These are phyloP conservation scores for Pelargonium fulgidum DNA, from an alignment of 441 rosid genomes.

Conservation along the genomic window DNA sequence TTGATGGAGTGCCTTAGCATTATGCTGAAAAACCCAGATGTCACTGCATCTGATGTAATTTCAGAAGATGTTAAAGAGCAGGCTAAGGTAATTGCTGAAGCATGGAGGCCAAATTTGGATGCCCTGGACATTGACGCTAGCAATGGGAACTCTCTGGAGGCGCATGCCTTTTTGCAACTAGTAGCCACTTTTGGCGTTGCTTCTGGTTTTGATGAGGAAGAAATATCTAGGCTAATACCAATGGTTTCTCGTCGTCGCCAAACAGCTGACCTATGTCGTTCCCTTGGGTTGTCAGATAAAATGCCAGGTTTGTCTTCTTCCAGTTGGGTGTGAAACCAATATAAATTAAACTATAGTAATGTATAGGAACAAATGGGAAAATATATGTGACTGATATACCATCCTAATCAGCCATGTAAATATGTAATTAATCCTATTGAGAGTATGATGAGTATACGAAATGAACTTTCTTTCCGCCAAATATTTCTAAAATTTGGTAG, in stretches of 20 bases:
- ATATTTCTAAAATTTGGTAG: not conserved
- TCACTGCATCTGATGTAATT: conserved; percentile 45
- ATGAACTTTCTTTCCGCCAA: no score
- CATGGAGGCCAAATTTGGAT: conserved; percentile 83
- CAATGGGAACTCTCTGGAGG: conserved; percentile 97
- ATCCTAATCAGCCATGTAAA: not conserved
- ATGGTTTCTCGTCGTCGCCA: conserved; percentile 98
- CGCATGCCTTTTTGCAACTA: conserved; percentile 95
- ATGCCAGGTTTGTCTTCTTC: conserved; percentile 71
- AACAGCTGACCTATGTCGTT: conserved; percentile 81
- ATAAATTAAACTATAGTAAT: not conserved
- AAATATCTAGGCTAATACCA: conserved; percentile 66
- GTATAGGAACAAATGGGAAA: not conserved
- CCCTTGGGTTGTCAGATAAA: conserved; percentile 74
- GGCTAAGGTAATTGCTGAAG: conserved; percentile 71
- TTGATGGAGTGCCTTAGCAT: conserved; percentile 91
- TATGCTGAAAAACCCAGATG: conserved; percentile 46
- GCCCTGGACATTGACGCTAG: conserved; percentile 69
- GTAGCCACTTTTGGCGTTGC: conserved; percentile 80
- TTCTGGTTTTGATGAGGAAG: conserved; percentile 64
- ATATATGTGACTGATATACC: not conserved
- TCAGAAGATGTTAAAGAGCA: conserved; percentile 52
- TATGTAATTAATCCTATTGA: not conserved
- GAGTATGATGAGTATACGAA: not conserved
- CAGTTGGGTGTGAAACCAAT: not conserved